A percentile compares a stretch with the other conserved stretches of the same genome.
These are phyloP conservation scores for Tetrapisispora arboricola DNA, from an alignment of 805 yeast genomes.

Conservation along the genomic window DNA sequence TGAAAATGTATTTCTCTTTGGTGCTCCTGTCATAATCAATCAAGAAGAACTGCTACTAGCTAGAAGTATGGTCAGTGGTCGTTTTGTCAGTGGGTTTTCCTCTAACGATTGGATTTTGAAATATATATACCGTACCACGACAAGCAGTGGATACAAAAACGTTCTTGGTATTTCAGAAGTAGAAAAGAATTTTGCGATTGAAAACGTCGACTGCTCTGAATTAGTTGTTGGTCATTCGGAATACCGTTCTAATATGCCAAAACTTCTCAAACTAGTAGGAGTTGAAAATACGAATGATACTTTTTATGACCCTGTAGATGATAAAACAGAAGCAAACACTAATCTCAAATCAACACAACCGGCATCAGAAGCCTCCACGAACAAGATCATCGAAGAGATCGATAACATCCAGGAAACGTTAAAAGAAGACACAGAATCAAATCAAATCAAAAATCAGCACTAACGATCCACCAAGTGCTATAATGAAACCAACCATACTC, in stretches of 20 bases:
- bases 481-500: no score
- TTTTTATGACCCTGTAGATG: not conserved
- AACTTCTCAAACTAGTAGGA: conserved; percentile 71
- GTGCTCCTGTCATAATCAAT: conserved; percentile 77
- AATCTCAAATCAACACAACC: no score
- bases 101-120: conserved; percentile 94
- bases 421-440: not conserved
- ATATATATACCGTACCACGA: conserved; percentile 86
- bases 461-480: no score
- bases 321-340: not conserved
- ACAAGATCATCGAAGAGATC: not conserved
- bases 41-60: conserved; percentile 69
- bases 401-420: not conserved
- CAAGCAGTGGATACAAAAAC: conserved; percentile 72
- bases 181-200: conserved; percentile 52
- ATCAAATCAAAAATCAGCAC: no score
- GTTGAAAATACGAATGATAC: conserved; percentile 52
- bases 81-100: conserved; percentile 83
- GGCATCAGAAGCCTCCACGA: not conserved
- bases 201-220: conserved; percentile 81
- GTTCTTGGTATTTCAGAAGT: conserved; percentile 84
- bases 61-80: conserved; percentile 79
- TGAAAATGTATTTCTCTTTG: conserved; percentile 80
- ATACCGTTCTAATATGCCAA: conserved; percentile 88
- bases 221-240: conserved; percentile 92